A percentile compares a stretch with the other conserved stretches of the same genome.
Evolutionary conservation across 1,284 basidiomycete species (phyloP).

Genomic region (Malassezia yamatoensis): DNA sequence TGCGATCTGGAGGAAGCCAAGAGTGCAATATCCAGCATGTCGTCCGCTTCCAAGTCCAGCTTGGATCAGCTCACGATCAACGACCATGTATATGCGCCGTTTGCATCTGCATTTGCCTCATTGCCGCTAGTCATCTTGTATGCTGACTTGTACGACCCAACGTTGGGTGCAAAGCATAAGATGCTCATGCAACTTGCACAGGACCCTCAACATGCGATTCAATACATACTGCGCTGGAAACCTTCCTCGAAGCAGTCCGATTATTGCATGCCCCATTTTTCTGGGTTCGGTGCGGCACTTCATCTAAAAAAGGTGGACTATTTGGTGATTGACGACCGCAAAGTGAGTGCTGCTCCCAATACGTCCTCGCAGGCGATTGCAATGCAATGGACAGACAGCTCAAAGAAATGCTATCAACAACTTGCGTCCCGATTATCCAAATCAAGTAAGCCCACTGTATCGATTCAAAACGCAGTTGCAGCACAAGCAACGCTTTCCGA

Average conservation of each 20-base stretch:
- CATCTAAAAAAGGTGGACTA: constrained; percentile 97
- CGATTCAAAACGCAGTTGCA: constrained; percentile 1
- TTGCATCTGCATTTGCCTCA: background rate
- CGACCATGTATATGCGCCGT: constrained; percentile 22
- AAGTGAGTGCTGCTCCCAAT: constrained; percentile 19
- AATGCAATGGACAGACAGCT: background rate
- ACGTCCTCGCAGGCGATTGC: background rate
- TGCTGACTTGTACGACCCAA: constrained; percentile 33
- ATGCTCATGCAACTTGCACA: constrained; percentile 18
- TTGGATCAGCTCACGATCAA: too few species aligned
- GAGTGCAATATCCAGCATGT: constrained; percentile 1
- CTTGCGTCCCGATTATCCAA: background rate
- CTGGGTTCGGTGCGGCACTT: constrained; percentile 81
- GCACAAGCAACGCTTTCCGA: constrained; percentile 14
- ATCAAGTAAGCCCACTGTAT: background rate
- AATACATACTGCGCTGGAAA: constrained; percentile 46
- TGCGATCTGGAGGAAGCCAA: constrained; percentile 18
- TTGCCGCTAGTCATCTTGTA: constrained; percentile 24
- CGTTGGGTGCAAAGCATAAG: constrained; percentile 27
- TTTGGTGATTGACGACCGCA: constrained; percentile 58
- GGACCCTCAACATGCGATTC: constrained; percentile 1
- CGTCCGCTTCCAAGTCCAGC: background rate
- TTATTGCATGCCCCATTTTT: constrained; percentile 49
- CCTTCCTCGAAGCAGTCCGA: constrained; percentile 9
- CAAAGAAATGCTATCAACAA: background rate